A percentile compares a stretch with the other conserved stretches of the same genome.
phyloP scores from a whole-genome alignment of 2,329 filamentous ascomycete genomes.

The Beauveria sp. region DNA sequence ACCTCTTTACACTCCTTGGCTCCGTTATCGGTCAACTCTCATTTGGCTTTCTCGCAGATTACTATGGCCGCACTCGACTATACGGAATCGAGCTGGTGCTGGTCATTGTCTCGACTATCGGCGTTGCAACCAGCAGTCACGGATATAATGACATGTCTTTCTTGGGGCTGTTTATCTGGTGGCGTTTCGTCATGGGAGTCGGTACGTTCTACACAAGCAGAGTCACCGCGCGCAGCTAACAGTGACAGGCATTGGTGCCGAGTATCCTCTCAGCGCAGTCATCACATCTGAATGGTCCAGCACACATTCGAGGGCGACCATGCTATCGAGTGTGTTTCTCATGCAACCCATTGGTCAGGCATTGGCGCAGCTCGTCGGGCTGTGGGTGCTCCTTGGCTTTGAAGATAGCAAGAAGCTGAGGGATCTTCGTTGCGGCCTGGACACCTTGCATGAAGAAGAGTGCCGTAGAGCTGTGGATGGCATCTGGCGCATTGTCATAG shows the following conservation, averaged over 20 bases:
- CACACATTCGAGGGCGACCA: slow-evolving; percentile 56
- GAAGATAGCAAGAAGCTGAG: slow-evolving; percentile 33
- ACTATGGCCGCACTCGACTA: slow-evolving; percentile 45
- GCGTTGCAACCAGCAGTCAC: slow-evolving; percentile 43
- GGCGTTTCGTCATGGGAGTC: slow-evolving; percentile 47
- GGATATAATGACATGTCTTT: slow-evolving; percentile 43
- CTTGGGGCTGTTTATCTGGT: slow-evolving; percentile 43
- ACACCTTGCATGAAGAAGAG: slow-evolving; percentile 34
- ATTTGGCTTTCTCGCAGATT: slow-evolving; percentile 47
- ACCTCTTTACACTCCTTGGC: slow-evolving; percentile 44
- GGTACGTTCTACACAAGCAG: slow-evolving; percentile 24
- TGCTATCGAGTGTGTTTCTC: slow-evolving; percentile 61
- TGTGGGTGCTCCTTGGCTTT: slow-evolving; percentile 43
- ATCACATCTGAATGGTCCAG: slow-evolving; percentile 60
- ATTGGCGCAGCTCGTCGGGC: slow-evolving; percentile 53
- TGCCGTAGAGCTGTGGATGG: slow-evolving; percentile 45
- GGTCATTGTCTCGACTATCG: slow-evolving; percentile 50
- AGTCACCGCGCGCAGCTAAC: not conserved
- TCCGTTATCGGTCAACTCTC: slow-evolving; percentile 44
- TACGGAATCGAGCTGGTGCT: slow-evolving; percentile 50
- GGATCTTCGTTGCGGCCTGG: slow-evolving; percentile 40
- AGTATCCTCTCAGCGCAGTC: slow-evolving; percentile 59
- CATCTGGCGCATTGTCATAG: slow-evolving; percentile 61
- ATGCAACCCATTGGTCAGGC: slow-evolving; percentile 64
- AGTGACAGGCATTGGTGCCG: slow-evolving; percentile 52